phyloP scores from a whole-genome alignment of 177 flowering plant genomes.

The Vitis hybrid region DNA sequence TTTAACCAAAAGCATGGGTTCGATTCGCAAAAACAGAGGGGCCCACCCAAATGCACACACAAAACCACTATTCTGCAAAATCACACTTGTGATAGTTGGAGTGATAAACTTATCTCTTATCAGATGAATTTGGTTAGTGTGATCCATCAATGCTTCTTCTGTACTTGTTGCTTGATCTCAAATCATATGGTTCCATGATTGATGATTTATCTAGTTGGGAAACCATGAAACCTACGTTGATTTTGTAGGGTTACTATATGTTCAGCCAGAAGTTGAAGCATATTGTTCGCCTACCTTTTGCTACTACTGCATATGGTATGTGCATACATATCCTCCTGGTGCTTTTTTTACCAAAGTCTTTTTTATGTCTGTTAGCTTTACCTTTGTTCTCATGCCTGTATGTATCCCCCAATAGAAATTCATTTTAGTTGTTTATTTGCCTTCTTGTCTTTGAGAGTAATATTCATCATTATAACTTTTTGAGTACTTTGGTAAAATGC shows the following conservation, averaged over 20 bases:
- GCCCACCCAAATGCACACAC: background rate
- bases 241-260: constrained; percentile 85
- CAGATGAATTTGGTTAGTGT: background rate
- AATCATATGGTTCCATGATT: background rate
- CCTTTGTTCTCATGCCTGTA: background rate
- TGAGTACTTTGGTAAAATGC: constrained; percentile 2
- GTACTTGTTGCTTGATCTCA: background rate
- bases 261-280: constrained; percentile 98
- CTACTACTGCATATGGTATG: constrained; percentile 82
- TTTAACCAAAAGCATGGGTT: background rate
- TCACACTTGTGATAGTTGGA: background rate
- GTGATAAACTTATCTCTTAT: background rate
- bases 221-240: constrained; percentile 1
- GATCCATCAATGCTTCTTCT: background rate
- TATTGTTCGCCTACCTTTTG: constrained; percentile 88
- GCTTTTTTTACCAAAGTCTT: background rate
- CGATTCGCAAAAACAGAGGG: background rate
- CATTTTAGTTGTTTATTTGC: background rate
- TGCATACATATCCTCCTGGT: background rate
- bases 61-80: background rate
- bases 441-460: constrained; percentile 6
- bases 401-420: background rate
- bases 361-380: constrained; percentile 3
- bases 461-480: background rate
- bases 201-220: background rate